Evolutionary conservation across 2,329 filamentous ascomycete genomes (phyloP), one percentile per base, ranked within the genome.

Genomic region (Neocucurbitaria cava): DNA sequence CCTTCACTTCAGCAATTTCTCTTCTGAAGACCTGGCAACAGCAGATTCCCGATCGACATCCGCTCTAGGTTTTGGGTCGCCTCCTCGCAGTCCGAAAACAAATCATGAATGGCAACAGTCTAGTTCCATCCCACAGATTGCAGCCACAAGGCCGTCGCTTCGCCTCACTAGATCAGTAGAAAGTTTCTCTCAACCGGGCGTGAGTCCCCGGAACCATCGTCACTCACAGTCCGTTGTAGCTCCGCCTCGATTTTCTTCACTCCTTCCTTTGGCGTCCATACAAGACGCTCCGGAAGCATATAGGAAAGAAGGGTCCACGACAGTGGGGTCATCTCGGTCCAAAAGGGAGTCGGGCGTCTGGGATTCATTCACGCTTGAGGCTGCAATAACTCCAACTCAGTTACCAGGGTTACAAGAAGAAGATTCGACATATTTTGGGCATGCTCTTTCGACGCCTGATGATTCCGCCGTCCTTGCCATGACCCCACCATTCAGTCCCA

Each of bases 161-260:
- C 69, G 72, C 4, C 52, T 66, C 24, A 70, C 61, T 26, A 61
- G 74, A 41, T 76, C 74, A 11, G 74, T 81, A 20, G 83, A 85
- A 53, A 85, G 83, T 63, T 85, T 85, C 64, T 85, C 82, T 23
- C 79, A 81, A n/a, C 81, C 82, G 3, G 79, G 77, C 21, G 70
- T 80, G 3, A 77, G 74, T 56, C 67, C 74, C 55, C 73, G 76
- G 28, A 73, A 73, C 24, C 70, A 75, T 28, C 74, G 69, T 31
- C 66, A 73, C 38, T 71, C 75, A 15, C 75, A 77, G 20, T 75
- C 75, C 7, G 73, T 76, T 28, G 69, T 76, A 46, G 72, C 78
- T 24, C 76, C 78, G 17, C 75, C 76, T 41, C 69, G 77, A 38
- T 62, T 65, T 4, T 78, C 74, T n/a, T 79, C 75, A 6, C 66